Evolutionary conservation across 2,329 filamentous ascomycete species (phyloP), one percentile per base, ranked within the genome.

Genomic region (Fusarium dimerum): DNA sequence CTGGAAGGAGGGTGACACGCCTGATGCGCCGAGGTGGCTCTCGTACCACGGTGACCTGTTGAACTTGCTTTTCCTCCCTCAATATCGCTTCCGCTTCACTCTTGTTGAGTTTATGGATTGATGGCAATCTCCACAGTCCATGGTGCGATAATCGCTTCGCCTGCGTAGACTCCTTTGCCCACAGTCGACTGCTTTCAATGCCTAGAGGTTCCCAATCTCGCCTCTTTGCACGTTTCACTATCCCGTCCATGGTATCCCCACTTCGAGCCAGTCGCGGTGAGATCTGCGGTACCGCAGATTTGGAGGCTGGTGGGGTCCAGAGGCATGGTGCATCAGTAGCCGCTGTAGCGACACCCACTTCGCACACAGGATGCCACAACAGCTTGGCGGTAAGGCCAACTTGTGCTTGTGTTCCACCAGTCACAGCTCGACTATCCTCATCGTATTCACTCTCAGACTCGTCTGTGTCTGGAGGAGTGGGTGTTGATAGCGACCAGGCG

Each of bases 1-100:
- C 84, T 13, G 84, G 82, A 6, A 87, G 76, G 43, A 78, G 65
- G 8, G 82, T 84, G n/a, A 84, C 70, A 40, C 83, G 79, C 67
- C 74, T 82, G 63, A 71, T 82, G 49, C 75, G 78, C 41, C 83
- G 74, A 13, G 78, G 77, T 13, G 84, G 84, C 43, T 78, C 76
- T 51, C 80, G 76, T 2, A 79, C 81, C 3, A 77, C 59, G 13
- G 77, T 77, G 32, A 36, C 32, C 10, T 80, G 78, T 20, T 54
- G 58, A 43, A 49, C 46, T 40, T 54, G 32, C 32, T 36, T 36
- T 36, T 36, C 32, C 32, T 36, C 13, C 13, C 13, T 42, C 16
- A 53, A 55, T 44, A 49, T 48, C 52, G 51, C 57, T 48, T 47
- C 49, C 36, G 52, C 45, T 51, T 48, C 44, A 16, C 41, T 50